A percentile compares a stretch with the other conserved stretches of the same genome.
phyloP scores from a whole-genome alignment of 305 asterid species.

The Solanum hybrid region DNA sequence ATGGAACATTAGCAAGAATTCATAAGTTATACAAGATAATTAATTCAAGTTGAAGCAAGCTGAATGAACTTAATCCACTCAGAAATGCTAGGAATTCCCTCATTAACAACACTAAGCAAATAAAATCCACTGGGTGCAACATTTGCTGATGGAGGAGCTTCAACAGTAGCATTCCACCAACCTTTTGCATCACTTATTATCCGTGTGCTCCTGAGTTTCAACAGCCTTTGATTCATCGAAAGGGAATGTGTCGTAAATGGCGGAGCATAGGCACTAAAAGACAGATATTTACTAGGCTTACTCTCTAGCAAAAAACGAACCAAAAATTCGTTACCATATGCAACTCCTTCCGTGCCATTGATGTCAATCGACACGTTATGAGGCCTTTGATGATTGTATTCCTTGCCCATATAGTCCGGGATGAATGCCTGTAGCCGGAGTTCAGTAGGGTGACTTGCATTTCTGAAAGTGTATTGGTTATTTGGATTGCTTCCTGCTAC shows the following conservation, averaged over 20 bases:
- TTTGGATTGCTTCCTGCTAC: constrained; percentile 63
- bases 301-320: constrained; percentile 26
- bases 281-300: constrained; percentile 8
- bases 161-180: constrained; percentile 31
- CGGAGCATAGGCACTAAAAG: constrained; percentile 33
- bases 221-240: constrained; percentile 62
- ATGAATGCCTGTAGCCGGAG: constrained; percentile 50
- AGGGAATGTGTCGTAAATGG: constrained; percentile 59
- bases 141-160: constrained; percentile 42
- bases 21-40: not conserved
- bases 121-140: constrained; percentile 69
- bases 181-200: constrained; percentile 21
- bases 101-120: constrained; percentile 48
- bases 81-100: constrained; percentile 50
- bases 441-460: constrained; percentile 45
- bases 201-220: constrained; percentile 31
- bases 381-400: constrained; percentile 30
- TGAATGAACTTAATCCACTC: constrained; percentile 47
- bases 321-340: constrained; percentile 25
- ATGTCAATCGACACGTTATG: constrained; percentile 25
- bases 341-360: constrained; percentile 15
- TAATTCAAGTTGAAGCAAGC: not conserved
- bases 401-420: constrained; percentile 32
- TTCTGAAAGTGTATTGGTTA: constrained; percentile 18
- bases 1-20: not conserved